phyloP scores from a whole-genome alignment of 1,284 basidiomycete genomes.

The Trichosporon asahii region DNA sequence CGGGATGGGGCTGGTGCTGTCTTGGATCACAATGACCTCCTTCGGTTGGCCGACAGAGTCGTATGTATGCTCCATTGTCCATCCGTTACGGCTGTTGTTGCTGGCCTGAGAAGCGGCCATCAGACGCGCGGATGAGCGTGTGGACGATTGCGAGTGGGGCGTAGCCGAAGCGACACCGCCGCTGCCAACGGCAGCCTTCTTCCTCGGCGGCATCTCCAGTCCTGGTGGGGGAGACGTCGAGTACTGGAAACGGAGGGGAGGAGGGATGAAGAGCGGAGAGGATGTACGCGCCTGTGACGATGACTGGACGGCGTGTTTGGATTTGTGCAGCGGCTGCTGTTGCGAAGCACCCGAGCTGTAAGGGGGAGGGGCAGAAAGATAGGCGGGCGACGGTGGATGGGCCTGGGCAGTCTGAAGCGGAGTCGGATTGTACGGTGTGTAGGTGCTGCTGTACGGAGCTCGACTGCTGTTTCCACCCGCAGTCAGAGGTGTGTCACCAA shows the following conservation, averaged over 20 bases:
- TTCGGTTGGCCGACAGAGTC: constrained; percentile 46
- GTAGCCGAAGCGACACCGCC: constrained; percentile 26
- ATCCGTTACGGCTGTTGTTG: constrained; percentile 42
- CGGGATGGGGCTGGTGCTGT: constrained; percentile 35
- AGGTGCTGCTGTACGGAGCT: constrained; percentile 10
- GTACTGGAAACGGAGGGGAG: constrained; percentile 46
- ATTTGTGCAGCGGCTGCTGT: constrained; percentile 4
- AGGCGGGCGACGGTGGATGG: constrained; percentile 18
- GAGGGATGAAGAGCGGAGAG: constrained; percentile 42
- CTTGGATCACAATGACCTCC: constrained; percentile 49
- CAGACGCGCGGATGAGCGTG: constrained; percentile 20
- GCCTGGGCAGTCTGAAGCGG: constrained; percentile 15
- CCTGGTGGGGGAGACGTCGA: constrained; percentile 34
- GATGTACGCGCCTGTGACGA: constrained; percentile 11
- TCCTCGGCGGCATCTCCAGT: constrained; percentile 39
- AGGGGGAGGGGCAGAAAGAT: constrained; percentile 21
- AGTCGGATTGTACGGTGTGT: constrained; percentile 14
- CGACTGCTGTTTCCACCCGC: constrained; percentile 7
- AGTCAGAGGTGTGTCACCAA: constrained; percentile 21
- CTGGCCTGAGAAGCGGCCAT: constrained; percentile 16
- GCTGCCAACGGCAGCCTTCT: constrained; percentile 32
- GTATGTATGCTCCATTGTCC: constrained; percentile 47
- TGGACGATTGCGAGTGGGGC: constrained; percentile 24
- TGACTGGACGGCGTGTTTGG: constrained; percentile 2
- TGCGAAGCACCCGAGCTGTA: constrained; percentile 10